A percentile compares a stretch with the other conserved stretches of the same genome.
phyloP scores from a whole-genome alignment of 2,329 filamentous ascomycete genomes.

The Colletotrichum zoysiae region DNA sequence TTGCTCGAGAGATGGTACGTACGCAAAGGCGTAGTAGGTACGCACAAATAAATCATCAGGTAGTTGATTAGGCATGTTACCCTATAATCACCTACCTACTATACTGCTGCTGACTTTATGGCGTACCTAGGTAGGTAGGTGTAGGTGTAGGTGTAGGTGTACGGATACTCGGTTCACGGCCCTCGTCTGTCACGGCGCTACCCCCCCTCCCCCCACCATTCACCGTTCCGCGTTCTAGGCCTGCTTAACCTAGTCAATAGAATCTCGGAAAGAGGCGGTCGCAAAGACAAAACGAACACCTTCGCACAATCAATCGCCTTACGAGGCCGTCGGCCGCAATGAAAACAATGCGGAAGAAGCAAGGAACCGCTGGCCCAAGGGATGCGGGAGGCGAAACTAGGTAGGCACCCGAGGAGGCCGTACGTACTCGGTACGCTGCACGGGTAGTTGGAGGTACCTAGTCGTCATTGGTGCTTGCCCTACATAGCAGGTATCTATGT shows the following conservation, averaged over 20 bases:
- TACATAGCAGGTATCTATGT: too few species aligned
- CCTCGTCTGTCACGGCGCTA: neutral
- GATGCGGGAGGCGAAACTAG: neutral
- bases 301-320: slow-evolving; percentile 29
- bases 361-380: slow-evolving; percentile 20
- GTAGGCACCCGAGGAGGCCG: too few species aligned
- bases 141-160: too few species aligned
- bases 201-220: neutral
- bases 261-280: neutral
- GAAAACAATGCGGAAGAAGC: slow-evolving; percentile 20
- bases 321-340: slow-evolving; percentile 11
- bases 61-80: neutral
- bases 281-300: slow-evolving; percentile 16
- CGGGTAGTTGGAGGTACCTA: too few species aligned
- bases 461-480: too few species aligned
- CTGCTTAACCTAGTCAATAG: neutral
- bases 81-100: neutral
- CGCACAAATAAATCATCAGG: neutral
- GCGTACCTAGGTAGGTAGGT: too few species aligned
- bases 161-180: slow-evolving; percentile 1
- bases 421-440: too few species aligned
- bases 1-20: neutral
- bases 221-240: slow-evolving; percentile 1
- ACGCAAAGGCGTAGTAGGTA: too few species aligned
- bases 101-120: neutral